Evolutionary conservation across 495 filamentous ascomycete genomes (phyloP), one percentile per base, ranked within the genome.

Genomic region (Neurospora intermedia): DNA sequence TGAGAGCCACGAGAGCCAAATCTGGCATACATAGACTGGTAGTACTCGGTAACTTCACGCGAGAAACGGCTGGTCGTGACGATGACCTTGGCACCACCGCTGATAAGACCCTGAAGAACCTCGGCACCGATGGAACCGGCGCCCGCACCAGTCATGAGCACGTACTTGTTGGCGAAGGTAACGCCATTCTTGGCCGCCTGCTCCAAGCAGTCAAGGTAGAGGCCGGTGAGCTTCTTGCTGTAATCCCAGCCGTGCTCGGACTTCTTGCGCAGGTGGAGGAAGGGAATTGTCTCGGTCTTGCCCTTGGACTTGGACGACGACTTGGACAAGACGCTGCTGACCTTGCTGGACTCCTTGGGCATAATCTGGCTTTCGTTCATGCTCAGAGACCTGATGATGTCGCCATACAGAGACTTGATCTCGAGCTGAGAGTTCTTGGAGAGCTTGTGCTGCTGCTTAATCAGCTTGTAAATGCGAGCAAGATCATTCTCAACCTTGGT

Each of bases 341-440:
- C 73, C 76, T 86, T 87, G 73, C 86, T 86, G 72, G 90, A 92
- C 78, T 97, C 93, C 77, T 90, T 89, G 35, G 93, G 92, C 76
- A 98, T 91, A 76, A 99, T 99, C 80, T 98, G 96, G 80, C 89
- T 93, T 82, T 99, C 96, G 76, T 96, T 98, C 96, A 99, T 98
- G 48, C 89, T 91, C 20, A 99, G 84, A 15, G 95, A 96, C 70
- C 94, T 92, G 76, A 97, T 88, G 72, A 99, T 92, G 74, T 98
- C 94, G 78, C 91, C 92, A 83, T 99, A 99, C 15, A 99, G 85
- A 43, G 88, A 86, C 86, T 96, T 97, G 85, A 99, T 97, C 82
- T 99, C 92, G 20, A 97, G 87, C 77, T 98, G 93, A 1, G 96
- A 94, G 5, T 92, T 90, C 83, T 97, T 98, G 66, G 95, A 96